Conservation (phyloP, 208 protist species). For the Trichomonas tenax region DNA sequence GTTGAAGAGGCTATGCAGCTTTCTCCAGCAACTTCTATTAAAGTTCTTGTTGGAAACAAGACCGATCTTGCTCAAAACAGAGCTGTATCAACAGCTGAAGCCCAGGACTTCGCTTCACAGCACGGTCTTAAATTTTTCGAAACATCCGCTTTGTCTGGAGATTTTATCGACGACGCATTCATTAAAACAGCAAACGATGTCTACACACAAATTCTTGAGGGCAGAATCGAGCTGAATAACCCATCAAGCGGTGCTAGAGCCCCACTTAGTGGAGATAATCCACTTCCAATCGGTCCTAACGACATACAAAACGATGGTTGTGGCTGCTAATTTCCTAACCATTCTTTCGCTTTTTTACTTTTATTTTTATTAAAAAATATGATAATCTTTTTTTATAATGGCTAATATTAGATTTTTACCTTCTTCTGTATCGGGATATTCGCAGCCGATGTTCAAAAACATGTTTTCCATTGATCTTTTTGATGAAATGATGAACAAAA, state of each 20-base stretch:
- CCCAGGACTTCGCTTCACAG: not conserved
- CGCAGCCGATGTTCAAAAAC: too few relatives aligned
- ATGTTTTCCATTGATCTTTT: too few relatives aligned
- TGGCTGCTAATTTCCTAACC: not conserved
- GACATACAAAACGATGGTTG: not conserved
- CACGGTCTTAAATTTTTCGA: conserved; percentile 9
- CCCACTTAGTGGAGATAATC: not conserved
- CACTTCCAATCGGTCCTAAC: not conserved
- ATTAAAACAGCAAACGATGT: not conserved
- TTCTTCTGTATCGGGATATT: too few relatives aligned
- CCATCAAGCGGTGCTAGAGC: not conserved
- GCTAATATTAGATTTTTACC: too few relatives aligned
- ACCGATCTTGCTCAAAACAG: not conserved
- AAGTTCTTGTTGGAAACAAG: conserved; percentile 23
- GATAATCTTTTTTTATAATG: not conserved
- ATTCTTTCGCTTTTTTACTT: not conserved
- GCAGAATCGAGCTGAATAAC: not conserved
- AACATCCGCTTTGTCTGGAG: conserved; percentile 4
- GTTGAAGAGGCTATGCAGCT: not conserved
- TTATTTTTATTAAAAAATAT: not conserved
- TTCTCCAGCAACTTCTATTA: not conserved
- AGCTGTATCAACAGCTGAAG: conserved; percentile 15
- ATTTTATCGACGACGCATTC: not conserved
- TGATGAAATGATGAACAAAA: too few relatives aligned
- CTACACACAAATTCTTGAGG: not conserved